Evolutionary conservation across 2,329 filamentous ascomycete species (phyloP).

Genomic region (Botrytis tulipae): DNA sequence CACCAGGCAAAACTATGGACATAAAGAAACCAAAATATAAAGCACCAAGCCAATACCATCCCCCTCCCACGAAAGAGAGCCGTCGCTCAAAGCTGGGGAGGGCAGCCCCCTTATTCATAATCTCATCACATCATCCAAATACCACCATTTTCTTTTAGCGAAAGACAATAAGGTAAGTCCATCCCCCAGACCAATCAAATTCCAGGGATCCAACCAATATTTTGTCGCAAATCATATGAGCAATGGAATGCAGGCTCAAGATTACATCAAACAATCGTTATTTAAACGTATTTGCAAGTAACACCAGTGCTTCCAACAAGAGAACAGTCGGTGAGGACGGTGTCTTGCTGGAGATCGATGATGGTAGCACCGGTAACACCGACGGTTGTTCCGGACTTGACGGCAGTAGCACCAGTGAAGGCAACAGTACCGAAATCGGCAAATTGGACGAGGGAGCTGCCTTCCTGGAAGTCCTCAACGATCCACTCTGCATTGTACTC

Average conservation of each 20-base stretch:
- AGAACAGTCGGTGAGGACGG: not conserved
- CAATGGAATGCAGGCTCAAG: not conserved
- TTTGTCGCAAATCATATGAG: not conserved
- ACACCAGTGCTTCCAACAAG: not conserved
- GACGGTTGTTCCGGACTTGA: not conserved
- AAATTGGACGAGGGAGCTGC: conserved; percentile 44
- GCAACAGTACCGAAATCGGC: conserved; percentile 48
- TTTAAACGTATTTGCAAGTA: conserved; percentile 12
- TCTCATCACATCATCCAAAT: conserved; percentile 3
- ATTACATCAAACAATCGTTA: not conserved
- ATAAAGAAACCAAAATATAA: conserved; percentile 8
- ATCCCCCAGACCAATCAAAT: conserved; percentile 10
- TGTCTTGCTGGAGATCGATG: conserved; percentile 5
- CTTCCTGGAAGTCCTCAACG: conserved; percentile 50
- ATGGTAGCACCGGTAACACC: conserved; percentile 8
- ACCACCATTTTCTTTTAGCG: not conserved
- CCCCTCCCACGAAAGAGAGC: conserved; percentile 17
- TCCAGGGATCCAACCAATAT: conserved; percentile 2
- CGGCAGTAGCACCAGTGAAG: conserved; percentile 17
- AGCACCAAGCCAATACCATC: conserved; percentile 9
- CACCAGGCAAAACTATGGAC: conserved; percentile 13
- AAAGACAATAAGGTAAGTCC: not conserved
- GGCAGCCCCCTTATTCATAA: conserved; percentile 11
- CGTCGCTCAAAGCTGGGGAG: conserved; percentile 20
- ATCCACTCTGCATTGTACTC: conserved; percentile 54